Conservation (phyloP, 257 asterid genomes). For the Knoxia roxburghii region DNA sequence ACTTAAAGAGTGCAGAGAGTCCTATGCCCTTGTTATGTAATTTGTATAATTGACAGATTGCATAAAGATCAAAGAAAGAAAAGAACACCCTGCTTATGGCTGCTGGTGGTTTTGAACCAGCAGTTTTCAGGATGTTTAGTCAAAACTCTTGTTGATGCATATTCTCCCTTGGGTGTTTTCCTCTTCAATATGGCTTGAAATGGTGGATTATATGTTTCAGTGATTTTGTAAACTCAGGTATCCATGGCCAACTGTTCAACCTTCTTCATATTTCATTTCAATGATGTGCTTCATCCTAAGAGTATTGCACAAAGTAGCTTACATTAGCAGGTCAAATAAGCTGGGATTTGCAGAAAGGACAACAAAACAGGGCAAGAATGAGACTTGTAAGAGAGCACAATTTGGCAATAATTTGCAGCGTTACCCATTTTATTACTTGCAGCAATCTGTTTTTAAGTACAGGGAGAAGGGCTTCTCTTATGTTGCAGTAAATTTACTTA, state of each 20-base stretch:
- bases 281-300: not conserved
- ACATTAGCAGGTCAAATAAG: not conserved
- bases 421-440: not conserved
- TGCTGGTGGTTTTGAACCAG: not conserved
- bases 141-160: not conserved
- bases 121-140: not conserved
- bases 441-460: not conserved
- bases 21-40: not conserved
- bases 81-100: too few relatives aligned
- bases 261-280: too few relatives aligned
- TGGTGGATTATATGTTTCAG: not conserved
- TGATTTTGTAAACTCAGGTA: not conserved
- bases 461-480: not conserved
- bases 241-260: too few relatives aligned
- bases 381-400: not conserved
- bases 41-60: not conserved
- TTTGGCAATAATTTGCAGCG: not conserved
- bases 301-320: too few relatives aligned
- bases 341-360: not conserved
- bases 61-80: not conserved
- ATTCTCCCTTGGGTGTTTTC: not conserved
- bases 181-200: not conserved
- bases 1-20: not conserved
- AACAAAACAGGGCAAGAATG: too few relatives aligned
- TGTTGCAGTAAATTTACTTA: not conserved